Evolutionary conservation across 345 rosid genomes (phyloP).

Genomic region (Citropsis articulata): DNA sequence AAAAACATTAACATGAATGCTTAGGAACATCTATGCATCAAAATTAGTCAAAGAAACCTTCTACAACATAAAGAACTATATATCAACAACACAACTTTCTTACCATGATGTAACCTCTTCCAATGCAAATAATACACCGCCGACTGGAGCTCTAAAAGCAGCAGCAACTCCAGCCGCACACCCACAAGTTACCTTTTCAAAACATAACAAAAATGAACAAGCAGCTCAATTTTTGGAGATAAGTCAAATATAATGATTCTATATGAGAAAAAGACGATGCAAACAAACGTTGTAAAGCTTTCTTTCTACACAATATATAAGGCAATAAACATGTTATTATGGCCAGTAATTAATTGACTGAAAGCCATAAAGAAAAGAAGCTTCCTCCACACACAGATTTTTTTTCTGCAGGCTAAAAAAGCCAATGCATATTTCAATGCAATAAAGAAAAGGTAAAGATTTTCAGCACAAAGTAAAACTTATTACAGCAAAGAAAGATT

Average conservation of each 20-base stretch:
- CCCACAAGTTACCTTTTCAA: slow-evolving; percentile 96
- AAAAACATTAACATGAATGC: background rate
- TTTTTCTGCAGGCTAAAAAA: background rate
- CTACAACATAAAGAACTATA: background rate
- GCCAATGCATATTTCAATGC: background rate
- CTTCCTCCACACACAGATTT: background rate
- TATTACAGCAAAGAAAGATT: background rate
- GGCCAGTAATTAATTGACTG: background rate
- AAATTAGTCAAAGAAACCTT: background rate
- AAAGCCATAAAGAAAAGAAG: background rate
- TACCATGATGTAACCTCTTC: slow-evolving; percentile 99
- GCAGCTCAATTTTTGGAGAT: slow-evolving; percentile 16
- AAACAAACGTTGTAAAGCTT: background rate
- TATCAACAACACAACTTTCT: slow-evolving; percentile 16
- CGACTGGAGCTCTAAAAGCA: slow-evolving; percentile 99
- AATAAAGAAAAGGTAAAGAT: background rate
- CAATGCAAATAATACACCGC: slow-evolving; percentile 96
- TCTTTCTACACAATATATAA: background rate
- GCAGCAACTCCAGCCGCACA: slow-evolving; percentile 99
- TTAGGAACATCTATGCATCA: background rate
- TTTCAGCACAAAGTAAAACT: background rate
- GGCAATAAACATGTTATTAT: background rate
- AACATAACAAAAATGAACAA: slow-evolving; percentile 35
- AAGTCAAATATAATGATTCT: background rate
- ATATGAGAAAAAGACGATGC: background rate